Evolutionary conservation across 129 eudicot species (phyloP).

Genomic region (Tanacetum coccineum): DNA sequence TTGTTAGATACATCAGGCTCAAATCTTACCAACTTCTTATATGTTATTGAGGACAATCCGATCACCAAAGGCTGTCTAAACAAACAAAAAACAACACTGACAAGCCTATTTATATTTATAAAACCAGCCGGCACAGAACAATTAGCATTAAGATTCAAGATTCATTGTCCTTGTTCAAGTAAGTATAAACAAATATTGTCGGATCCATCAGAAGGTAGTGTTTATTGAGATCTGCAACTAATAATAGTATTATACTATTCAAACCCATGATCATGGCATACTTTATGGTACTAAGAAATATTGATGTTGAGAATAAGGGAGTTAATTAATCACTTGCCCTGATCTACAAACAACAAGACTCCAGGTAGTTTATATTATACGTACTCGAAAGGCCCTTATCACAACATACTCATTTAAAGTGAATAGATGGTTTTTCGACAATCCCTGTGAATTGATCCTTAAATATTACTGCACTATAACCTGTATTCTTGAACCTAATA

Average conservation of each 20-base stretch:
- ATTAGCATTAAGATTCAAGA: constrained; percentile 24
- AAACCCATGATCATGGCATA: constrained; percentile 1
- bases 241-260: constrained; percentile 14
- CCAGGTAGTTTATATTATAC: too few species aligned
- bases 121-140: constrained; percentile 32
- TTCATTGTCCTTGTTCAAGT: constrained; percentile 22
- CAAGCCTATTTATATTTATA: not conserved
- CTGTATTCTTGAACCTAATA: not conserved
- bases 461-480: not conserved
- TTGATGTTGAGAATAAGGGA: constrained; percentile 9
- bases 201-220: constrained; percentile 23
- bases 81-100: constrained; percentile 11
- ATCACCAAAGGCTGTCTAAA: not conserved
- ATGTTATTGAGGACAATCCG: not conserved
- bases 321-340: constrained; percentile 16
- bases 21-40: not conserved
- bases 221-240: constrained; percentile 29
- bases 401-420: too few species aligned
- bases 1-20: not conserved
- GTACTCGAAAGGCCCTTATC: too few species aligned
- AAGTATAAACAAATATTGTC: constrained; percentile 19
- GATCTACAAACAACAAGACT: constrained; percentile 23
- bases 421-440: not conserved
- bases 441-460: not conserved
- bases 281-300: constrained; percentile 8